Conservation (phyloP, 768 basidiomycete species). For the Rhizopogon vesiculosus region DNA sequence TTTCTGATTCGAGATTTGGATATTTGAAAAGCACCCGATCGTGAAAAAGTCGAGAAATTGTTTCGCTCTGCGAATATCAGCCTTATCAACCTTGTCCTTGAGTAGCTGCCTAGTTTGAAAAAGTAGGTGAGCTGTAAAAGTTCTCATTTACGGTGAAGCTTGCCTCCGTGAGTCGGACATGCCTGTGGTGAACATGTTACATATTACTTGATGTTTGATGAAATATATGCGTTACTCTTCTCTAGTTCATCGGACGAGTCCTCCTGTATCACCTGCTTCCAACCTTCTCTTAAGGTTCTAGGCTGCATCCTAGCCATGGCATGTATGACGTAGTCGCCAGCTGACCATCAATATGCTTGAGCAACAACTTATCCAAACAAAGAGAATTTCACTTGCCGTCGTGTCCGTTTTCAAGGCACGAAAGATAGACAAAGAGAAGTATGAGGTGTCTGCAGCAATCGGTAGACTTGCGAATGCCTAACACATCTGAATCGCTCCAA, state of each 20-base stretch:
- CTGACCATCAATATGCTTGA: background rate
- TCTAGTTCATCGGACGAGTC: background rate
- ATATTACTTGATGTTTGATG: background rate
- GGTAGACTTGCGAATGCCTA: slow-evolving; percentile 21
- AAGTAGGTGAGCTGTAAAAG: background rate
- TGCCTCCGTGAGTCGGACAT: background rate
- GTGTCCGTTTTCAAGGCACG: slow-evolving; percentile 13
- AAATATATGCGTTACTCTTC: background rate
- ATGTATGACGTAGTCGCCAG: background rate
- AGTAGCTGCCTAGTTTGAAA: background rate
- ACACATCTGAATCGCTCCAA: slow-evolving; percentile 18
- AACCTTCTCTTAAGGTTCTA: background rate
- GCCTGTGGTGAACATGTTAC: background rate
- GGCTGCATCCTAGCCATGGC: background rate
- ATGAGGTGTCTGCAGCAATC: slow-evolving; percentile 27
- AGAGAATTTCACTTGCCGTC: slow-evolving; percentile 10
- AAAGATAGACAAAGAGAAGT: slow-evolving; percentile 19
- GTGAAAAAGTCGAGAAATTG: slow-evolving; percentile 4
- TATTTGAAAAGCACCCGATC: background rate
- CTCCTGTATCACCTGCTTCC: background rate
- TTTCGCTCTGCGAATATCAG: background rate
- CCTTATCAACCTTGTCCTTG: background rate
- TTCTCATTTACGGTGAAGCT: background rate
- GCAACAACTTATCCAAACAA: background rate
- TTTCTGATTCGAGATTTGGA: background rate